Conservation (phyloP, 257 asterid genomes). For the Penstemon eatonii region DNA sequence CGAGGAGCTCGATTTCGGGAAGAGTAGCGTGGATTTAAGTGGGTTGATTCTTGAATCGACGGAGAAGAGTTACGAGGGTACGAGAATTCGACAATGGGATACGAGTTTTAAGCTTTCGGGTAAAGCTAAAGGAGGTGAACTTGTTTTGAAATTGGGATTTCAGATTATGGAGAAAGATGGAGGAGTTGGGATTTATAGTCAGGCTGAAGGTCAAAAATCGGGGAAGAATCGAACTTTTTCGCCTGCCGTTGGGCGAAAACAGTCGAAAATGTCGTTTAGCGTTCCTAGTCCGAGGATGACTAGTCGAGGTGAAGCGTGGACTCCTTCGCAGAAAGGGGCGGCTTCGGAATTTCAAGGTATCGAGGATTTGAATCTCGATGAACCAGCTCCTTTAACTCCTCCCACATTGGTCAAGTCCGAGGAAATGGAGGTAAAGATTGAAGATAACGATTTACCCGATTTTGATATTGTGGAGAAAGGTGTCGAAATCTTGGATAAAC, state of each 20-base stretch:
- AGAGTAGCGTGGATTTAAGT: conserved; percentile 63
- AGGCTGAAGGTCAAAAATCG: conserved; percentile 52
- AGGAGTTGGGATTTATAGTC: conserved; percentile 67
- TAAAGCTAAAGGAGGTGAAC: conserved; percentile 91
- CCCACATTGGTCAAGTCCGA: too few relatives aligned
- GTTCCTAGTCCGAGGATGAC: conserved; percentile 71
- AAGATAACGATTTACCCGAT: conserved; percentile 69
- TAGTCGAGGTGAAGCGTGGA: conserved; percentile 30
- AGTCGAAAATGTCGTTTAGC: conserved; percentile 76
- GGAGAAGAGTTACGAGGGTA: conserved; percentile 66
- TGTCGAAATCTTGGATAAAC: conserved; percentile 50
- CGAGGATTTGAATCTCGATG: too few relatives aligned
- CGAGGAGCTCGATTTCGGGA: conserved; percentile 72
- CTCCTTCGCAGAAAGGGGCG: too few relatives aligned
- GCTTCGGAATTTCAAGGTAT: too few relatives aligned
- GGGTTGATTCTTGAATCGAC: conserved; percentile 70
- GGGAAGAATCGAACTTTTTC: conserved; percentile 35
- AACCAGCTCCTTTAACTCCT: too few relatives aligned
- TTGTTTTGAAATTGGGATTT: conserved; percentile 76
- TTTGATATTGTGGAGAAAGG: conserved; percentile 91
- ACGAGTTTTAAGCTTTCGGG: conserved; percentile 54
- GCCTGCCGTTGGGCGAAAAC: conserved; percentile 61
- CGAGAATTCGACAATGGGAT: conserved; percentile 78
- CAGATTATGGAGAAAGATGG: conserved; percentile 99
- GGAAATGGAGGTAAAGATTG: conserved; percentile 34